Percentiles rank a stretch among this genome's conserved stretches.
These are phyloP conservation scores for Chlorella sp. DNA, from an alignment of 139 green algal species.

Conservation along the genomic window DNA sequence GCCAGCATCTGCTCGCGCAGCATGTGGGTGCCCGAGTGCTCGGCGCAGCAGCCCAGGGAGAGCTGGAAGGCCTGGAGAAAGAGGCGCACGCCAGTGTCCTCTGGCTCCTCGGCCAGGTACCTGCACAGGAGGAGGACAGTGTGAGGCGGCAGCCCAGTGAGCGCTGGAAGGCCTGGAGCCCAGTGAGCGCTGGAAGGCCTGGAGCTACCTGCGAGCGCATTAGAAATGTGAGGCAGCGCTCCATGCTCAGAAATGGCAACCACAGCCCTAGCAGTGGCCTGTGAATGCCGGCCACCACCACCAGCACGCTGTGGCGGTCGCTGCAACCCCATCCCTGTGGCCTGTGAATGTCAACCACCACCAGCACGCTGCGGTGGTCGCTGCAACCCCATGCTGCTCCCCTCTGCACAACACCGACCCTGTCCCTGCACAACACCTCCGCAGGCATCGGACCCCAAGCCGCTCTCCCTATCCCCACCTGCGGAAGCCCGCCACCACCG, in stretches of 20 bases:
- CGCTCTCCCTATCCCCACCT: not conserved
- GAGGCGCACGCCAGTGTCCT: constrained; percentile 21
- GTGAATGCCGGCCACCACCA: too few relatives aligned
- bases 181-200: not conserved
- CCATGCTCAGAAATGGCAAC: not conserved
- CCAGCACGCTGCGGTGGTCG: too few relatives aligned
- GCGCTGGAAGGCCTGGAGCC: not conserved
- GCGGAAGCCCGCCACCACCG: constrained; percentile 69
- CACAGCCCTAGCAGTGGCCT: not conserved
- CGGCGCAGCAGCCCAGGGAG: constrained; percentile 52
- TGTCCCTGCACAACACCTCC: not conserved
- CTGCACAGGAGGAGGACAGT: constrained; percentile 1
- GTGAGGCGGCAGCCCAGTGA: not conserved
- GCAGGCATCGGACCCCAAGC: not conserved
- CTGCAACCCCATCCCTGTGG: too few relatives aligned
- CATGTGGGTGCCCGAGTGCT: constrained; percentile 51
- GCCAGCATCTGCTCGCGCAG: constrained; percentile 66
- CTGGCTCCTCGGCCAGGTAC: constrained; percentile 5
- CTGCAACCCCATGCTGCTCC: too few relatives aligned
- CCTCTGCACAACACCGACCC: not conserved
- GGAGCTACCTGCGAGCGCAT: too few relatives aligned
- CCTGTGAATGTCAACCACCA: too few relatives aligned
- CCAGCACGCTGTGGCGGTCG: too few relatives aligned
- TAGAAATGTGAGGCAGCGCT: too few relatives aligned
- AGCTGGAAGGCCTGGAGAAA: constrained; percentile 73